phyloP scores from a whole-genome alignment of 192 early-diverging fungal species.

The Coemansia sp. region DNA sequence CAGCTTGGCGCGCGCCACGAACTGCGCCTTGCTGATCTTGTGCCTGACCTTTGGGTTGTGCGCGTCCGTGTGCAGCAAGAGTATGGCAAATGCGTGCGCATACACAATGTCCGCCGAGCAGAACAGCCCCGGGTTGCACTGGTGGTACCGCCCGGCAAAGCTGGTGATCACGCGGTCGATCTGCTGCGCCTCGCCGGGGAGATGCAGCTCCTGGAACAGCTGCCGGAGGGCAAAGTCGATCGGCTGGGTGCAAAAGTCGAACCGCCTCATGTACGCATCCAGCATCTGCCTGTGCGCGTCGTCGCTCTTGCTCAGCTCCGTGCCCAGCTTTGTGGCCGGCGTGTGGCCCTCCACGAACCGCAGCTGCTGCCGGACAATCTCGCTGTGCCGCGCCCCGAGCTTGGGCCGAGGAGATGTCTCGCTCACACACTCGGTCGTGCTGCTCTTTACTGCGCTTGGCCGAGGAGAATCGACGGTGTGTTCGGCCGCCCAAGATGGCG shows the following conservation, averaged over 20 bases:
- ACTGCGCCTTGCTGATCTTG: constrained; percentile 85
- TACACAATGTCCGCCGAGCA: constrained; percentile 70
- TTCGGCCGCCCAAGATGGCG: neutral
- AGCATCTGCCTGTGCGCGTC: constrained; percentile 62
- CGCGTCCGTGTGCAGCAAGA: constrained; percentile 86
- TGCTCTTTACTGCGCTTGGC: constrained; percentile 4
- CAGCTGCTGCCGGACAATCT: constrained; percentile 39
- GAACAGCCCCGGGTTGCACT: constrained; percentile 68
- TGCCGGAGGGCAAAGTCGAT: constrained; percentile 72
- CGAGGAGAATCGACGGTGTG: neutral
- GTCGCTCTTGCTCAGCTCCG: constrained; percentile 60
- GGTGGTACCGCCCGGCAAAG: constrained; percentile 74
- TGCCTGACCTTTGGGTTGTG: constrained; percentile 80
- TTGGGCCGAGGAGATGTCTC: neutral
- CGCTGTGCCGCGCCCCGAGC: constrained; percentile 24
- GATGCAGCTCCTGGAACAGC: constrained; percentile 70
- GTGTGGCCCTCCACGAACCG: constrained; percentile 30
- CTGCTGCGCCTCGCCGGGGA: constrained; percentile 84
- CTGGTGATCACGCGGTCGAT: constrained; percentile 79
- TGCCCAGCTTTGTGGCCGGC: constrained; percentile 56
- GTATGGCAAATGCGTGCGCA: constrained; percentile 76
- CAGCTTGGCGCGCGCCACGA: constrained; percentile 68
- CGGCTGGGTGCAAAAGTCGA: constrained; percentile 65
- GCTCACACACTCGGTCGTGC: neutral
- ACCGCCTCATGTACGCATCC: constrained; percentile 61